Evolutionary conservation across 176 grass and related monocot genomes (phyloP).

Genomic region (Musa troglodytarum): DNA sequence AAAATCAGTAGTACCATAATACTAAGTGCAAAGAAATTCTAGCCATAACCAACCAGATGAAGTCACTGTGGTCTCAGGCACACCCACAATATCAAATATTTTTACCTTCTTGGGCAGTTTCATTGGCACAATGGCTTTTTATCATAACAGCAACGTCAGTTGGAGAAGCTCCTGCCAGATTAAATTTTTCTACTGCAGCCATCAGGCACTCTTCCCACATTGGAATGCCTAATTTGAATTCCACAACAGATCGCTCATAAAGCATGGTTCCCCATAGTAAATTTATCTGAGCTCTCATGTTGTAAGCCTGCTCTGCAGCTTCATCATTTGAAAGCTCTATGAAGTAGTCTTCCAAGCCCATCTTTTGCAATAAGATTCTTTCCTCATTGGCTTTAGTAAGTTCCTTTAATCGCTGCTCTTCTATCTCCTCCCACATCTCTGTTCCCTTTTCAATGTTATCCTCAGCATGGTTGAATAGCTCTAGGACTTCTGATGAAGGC

Average conservation of each 20-base stretch:
- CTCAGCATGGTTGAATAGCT: conserved; percentile 71
- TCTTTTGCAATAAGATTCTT: conserved; percentile 39
- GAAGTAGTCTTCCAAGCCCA: conserved; percentile 28
- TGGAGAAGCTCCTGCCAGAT: conserved; percentile 44
- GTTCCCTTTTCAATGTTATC: conserved; percentile 77
- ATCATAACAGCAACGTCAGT: conserved; percentile 71
- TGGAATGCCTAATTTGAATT: conserved; percentile 61
- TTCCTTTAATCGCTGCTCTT: conserved; percentile 48
- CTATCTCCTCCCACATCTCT: conserved; percentile 77
- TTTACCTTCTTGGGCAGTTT: conserved; percentile 73
- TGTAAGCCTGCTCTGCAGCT: conserved; percentile 53
- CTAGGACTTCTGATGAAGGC: conserved; percentile 39
- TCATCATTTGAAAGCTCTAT: conserved; percentile 37
- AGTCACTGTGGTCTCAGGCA: too few relatives aligned
- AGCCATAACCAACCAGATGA: too few relatives aligned
- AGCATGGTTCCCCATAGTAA: conserved; percentile 87
- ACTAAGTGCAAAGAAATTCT: too few relatives aligned
- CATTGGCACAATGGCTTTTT: conserved; percentile 80
- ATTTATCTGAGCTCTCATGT: conserved; percentile 68
- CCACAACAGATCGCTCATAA: conserved; percentile 74
- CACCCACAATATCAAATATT: not conserved
- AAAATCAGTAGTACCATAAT: too few relatives aligned
- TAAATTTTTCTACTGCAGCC: conserved; percentile 80
- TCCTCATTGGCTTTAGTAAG: conserved; percentile 47
- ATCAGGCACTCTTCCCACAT: conserved; percentile 77